Evolutionary conservation across 1,284 basidiomycete genomes (phyloP).

Genomic region (Quambalaria eucalypti): DNA sequence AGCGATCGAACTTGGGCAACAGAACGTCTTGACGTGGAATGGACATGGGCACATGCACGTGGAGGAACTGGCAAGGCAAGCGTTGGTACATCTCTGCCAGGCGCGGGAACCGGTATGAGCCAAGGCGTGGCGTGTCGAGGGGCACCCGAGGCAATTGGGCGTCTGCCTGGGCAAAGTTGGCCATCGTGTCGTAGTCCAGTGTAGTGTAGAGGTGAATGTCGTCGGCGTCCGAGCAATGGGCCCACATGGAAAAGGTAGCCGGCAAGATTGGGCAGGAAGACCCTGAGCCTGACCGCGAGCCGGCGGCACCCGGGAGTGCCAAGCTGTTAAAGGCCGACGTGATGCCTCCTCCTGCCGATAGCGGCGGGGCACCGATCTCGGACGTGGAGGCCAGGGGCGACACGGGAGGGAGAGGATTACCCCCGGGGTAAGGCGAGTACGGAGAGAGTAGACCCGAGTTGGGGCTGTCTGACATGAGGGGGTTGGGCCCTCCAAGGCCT

Average conservation of each 20-base stretch:
- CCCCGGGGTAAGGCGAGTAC: slow-evolving; percentile 12
- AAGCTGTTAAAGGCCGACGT: slow-evolving; percentile 36
- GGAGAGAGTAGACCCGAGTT: slow-evolving; percentile 25
- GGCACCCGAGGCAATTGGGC: slow-evolving; percentile 28
- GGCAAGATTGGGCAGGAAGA: slow-evolving; percentile 32
- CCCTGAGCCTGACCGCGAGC: slow-evolving; percentile 12
- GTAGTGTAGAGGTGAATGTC: slow-evolving; percentile 42
- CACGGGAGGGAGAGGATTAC: background rate
- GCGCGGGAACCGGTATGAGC: slow-evolving; percentile 41
- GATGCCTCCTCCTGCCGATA: slow-evolving; percentile 33
- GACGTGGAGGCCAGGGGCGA: background rate
- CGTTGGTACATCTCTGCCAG: slow-evolving; percentile 45
- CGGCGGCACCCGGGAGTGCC: slow-evolving; percentile 20
- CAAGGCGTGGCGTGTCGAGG: slow-evolving; percentile 25
- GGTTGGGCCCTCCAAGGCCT: slow-evolving; percentile 28
- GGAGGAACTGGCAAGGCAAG: slow-evolving; percentile 48
- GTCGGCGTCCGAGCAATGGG: slow-evolving; percentile 31
- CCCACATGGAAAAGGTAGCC: slow-evolving; percentile 44
- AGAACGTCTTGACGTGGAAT: slow-evolving; percentile 41
- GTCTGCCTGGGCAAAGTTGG: slow-evolving; percentile 25
- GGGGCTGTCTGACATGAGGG: slow-evolving; percentile 19
- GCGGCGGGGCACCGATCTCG: slow-evolving; percentile 12
- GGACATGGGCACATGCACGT: slow-evolving; percentile 46
- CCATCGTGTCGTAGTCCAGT: slow-evolving; percentile 34
- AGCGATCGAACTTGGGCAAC: slow-evolving; percentile 32